Evolutionary conservation across 352 stramenopile species (phyloP).

Genomic region (Phytophthora meadii): DNA sequence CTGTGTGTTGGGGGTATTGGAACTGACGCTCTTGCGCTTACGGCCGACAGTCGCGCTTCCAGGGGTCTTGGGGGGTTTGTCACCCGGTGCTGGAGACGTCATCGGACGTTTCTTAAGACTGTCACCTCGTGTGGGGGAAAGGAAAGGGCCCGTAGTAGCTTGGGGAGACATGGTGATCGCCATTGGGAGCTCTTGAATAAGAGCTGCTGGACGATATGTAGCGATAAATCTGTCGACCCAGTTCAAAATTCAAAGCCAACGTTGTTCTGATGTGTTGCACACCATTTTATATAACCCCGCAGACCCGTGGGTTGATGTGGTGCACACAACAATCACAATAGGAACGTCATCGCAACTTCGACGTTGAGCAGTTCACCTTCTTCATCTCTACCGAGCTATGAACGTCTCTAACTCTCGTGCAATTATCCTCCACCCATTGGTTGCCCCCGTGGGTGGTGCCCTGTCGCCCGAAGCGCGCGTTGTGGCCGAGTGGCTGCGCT

Average conservation of each 20-base stretch:
- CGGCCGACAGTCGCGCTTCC: slow-evolving; percentile 25
- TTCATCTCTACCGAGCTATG: slow-evolving; percentile 8
- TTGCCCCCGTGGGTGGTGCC: slow-evolving; percentile 40
- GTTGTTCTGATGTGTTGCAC: neutral
- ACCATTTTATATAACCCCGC: slow-evolving; percentile 1
- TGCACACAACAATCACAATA: neutral
- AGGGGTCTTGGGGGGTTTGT: slow-evolving; percentile 8
- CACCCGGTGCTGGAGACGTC: neutral
- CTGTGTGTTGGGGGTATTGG: slow-evolving; percentile 23
- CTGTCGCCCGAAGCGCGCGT: slow-evolving; percentile 42
- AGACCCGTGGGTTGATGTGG: neutral
- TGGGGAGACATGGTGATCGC: slow-evolving; percentile 23
- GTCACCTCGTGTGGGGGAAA: slow-evolving; percentile 23
- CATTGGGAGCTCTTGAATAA: slow-evolving; percentile 27
- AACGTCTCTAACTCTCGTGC: slow-evolving; percentile 34
- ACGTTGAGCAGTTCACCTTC: slow-evolving; percentile 15
- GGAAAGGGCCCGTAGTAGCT: slow-evolving; percentile 15
- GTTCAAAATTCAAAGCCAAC: slow-evolving; percentile 18
- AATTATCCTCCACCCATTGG: slow-evolving; percentile 78
- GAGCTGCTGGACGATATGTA: slow-evolving; percentile 11
- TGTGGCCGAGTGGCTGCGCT: slow-evolving; percentile 44
- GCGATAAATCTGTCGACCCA: neutral
- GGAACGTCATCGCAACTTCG: slow-evolving; percentile 17
- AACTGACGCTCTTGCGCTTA: slow-evolving; percentile 63
- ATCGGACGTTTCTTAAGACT: slow-evolving; percentile 15